A percentile compares a stretch with the other conserved stretches of the same genome.
Conservation (phyloP, 768 basidiomycete genomes). For the Suillus sp. region DNA sequence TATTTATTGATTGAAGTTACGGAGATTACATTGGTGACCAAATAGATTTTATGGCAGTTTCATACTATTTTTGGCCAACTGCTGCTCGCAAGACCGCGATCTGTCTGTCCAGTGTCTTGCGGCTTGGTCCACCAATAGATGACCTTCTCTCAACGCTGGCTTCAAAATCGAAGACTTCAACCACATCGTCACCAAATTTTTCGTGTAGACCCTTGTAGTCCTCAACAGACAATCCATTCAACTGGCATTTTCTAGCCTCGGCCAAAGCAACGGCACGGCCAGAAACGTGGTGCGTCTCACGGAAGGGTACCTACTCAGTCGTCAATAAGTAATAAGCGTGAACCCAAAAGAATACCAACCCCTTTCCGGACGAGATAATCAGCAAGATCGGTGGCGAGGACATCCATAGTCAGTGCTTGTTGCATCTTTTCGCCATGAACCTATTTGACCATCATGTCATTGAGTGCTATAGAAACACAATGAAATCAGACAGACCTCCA, state of each 20-base stretch:
- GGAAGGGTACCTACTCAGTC: conserved; percentile 82
- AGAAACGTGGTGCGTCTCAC: conserved; percentile 98
- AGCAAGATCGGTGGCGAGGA: conserved; percentile 97
- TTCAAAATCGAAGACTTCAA: conserved; percentile 91
- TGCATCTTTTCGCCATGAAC: conserved; percentile 91
- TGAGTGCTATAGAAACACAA: conserved; percentile 5
- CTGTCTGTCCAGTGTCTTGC: conserved; percentile 82
- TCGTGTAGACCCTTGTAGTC: conserved; percentile 79
- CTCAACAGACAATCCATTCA: conserved; percentile 76
- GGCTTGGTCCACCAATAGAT: conserved; percentile 91
- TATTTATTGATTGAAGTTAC: not conserved
- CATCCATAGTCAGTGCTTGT: conserved; percentile 91
- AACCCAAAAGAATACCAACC: conserved; percentile 50
- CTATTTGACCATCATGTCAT: conserved; percentile 41
- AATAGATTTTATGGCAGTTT: not conserved
- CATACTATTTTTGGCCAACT: conserved; percentile 37
- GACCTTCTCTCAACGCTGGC: conserved; percentile 90
- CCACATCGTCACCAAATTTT: conserved; percentile 82
- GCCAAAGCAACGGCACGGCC: conserved; percentile 95
- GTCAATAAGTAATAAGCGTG: conserved; percentile 10
- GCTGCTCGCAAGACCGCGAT: conserved; percentile 71
- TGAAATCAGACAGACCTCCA: conserved; percentile 61
- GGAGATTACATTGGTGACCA: not conserved
- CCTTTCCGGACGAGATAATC: conserved; percentile 99
- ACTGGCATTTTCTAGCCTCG: conserved; percentile 76